phyloP scores from a whole-genome alignment of 177 flowering plant genomes.

The Tripterygium wilfordii region DNA sequence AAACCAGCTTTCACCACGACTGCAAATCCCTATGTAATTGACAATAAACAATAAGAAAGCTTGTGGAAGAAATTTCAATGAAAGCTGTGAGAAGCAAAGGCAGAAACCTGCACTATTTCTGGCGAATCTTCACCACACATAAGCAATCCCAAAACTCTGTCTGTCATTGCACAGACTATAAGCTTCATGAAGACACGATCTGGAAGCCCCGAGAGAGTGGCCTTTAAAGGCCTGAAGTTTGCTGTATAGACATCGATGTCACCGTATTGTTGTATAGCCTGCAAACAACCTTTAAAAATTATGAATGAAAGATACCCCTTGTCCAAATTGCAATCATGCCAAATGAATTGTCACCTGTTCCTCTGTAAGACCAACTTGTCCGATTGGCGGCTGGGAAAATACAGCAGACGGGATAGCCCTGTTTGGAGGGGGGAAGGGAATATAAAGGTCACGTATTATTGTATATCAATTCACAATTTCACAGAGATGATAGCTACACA shows the following conservation, averaged over 20 bases:
- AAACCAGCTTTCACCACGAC: conserved; percentile 93
- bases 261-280: conserved; percentile 76
- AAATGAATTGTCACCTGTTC: conserved; percentile 70
- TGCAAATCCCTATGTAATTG: conserved; percentile 72
- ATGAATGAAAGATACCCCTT: conserved; percentile 3
- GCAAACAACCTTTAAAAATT: conserved; percentile 18
- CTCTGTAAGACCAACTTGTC: conserved; percentile 92
- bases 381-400: conserved; percentile 95
- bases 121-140: conserved; percentile 96
- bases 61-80: no score
- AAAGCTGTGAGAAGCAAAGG: no score
- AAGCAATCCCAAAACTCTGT: conserved; percentile 76
- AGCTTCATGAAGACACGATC: conserved; percentile 93
- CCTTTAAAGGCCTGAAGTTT: conserved; percentile 89
- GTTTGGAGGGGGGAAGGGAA: no score
- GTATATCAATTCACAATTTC: no score
- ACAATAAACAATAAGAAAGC: no score
- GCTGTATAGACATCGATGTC: conserved; percentile 85
- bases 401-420: conserved; percentile 92
- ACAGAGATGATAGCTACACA: no score
- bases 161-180: conserved; percentile 76
- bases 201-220: conserved; percentile 94
- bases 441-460: no score
- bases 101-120: conserved; percentile 88
- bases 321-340: background rate